Conservation (phyloP, 345 rosid genomes). For the Eucalyptus marginata region DNA sequence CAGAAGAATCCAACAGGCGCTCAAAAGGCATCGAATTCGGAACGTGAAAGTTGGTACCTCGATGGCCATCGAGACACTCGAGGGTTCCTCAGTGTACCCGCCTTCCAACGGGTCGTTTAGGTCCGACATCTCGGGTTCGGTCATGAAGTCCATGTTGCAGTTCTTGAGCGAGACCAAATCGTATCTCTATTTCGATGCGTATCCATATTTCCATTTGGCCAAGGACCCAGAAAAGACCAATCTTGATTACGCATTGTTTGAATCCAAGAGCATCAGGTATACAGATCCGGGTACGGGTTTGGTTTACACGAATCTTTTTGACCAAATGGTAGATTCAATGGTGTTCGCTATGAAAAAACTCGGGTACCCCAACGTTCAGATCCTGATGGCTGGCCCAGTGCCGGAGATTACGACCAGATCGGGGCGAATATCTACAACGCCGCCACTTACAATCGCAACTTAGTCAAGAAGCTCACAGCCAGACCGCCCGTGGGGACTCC, state of each 20-base stretch:
- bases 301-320: conserved; percentile 67
- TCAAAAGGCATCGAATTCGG: conserved; percentile 16
- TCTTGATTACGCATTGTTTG: conserved; percentile 60
- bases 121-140: conserved; percentile 34
- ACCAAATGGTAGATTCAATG: conserved; percentile 73
- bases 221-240: conserved; percentile 27
- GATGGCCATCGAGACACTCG: conserved; percentile 45
- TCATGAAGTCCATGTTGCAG: conserved; percentile 62
- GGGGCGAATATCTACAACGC: conserved; percentile 73
- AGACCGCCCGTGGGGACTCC: conserved; percentile 75
- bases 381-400: conserved; percentile 81
- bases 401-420: conserved; percentile 77
- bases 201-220: conserved; percentile 75
- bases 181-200: conserved; percentile 63
- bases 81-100: conserved; percentile 40
- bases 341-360: conserved; percentile 65
- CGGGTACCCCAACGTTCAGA: conserved; percentile 58
- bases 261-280: conserved; percentile 31
- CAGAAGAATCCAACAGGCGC: conserved; percentile 42
- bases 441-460: conserved; percentile 72
- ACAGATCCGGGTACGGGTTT: conserved; percentile 54
- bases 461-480: conserved; percentile 41
- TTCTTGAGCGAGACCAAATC: conserved; percentile 85
- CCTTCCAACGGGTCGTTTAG: conserved; percentile 82
- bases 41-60: conserved; percentile 71